Percentiles rank a stretch among this genome's conserved stretches.
These are phyloP conservation scores for Vickermania ingenoplastis DNA, from an alignment of 208 protist genomes.

Conservation along the genomic window DNA sequence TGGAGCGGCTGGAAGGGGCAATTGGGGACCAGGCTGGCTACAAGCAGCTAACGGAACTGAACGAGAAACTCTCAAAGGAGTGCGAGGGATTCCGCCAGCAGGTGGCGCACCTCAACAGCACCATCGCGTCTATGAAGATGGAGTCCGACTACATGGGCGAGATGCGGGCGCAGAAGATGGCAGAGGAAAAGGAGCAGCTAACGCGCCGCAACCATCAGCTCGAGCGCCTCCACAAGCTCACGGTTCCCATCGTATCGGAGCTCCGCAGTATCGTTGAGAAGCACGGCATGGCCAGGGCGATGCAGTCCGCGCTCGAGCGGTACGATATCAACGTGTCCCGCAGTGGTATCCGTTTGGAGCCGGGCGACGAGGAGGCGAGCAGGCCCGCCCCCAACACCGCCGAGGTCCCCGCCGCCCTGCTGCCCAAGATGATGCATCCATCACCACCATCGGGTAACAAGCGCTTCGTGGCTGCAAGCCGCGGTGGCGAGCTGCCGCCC, in stretches of 20 bases:
- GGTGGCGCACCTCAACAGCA: constrained; percentile 45
- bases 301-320: constrained; percentile 38
- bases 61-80: constrained; percentile 55
- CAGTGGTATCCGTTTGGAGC: background rate
- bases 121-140: constrained; percentile 50
- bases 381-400: background rate
- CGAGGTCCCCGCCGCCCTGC: constrained; percentile 4
- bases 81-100: constrained; percentile 35
- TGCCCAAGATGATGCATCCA: constrained; percentile 5
- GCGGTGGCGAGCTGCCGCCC: background rate
- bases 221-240: constrained; percentile 42
- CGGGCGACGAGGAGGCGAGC: background rate
- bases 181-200: constrained; percentile 73
- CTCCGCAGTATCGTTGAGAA: constrained; percentile 53
- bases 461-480: background rate
- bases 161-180: constrained; percentile 55
- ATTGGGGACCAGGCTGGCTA: constrained; percentile 64
- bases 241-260: constrained; percentile 54
- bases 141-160: constrained; percentile 67
- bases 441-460: constrained; percentile 2
- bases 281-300: constrained; percentile 25
- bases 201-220: constrained; percentile 40
- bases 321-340: constrained; percentile 35
- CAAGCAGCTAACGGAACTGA: constrained; percentile 65
- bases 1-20: constrained; percentile 69